Evolutionary conservation across 2,329 filamentous ascomycete genomes (phyloP), one percentile per base, ranked within the genome.

Genomic region (Penicillium brasilianum): DNA sequence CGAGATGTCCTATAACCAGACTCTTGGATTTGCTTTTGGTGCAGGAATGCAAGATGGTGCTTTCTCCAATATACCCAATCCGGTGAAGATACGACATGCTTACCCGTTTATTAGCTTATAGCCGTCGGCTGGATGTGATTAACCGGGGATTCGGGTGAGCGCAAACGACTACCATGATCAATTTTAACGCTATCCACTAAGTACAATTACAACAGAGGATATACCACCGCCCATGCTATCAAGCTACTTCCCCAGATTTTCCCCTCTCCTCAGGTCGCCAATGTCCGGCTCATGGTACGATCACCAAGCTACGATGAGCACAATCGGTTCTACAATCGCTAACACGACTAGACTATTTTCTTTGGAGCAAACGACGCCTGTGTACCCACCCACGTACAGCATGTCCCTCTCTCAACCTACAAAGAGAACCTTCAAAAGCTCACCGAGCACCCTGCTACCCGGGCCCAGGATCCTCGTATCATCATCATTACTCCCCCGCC

Each of bases 281-380:
- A 69, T 56, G 74, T 81, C 44, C 73, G 77, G 14, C 72, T 81
- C 37, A 77, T 82, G 77, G 80, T 81, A 73, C 54, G 64, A 43
- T 44, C 18, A n/a, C 37, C 36, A 22, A 28, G 18, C 39, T 8
- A 1, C 25, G 20, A 3, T 10, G 9, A 51, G n/a, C 16, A 25
- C 25, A 8, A 16, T 9, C 34, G 3, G 32, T 10, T 48, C 22
- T 16, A 20, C 16, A 9, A 36, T 28, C 32, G 56, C 57, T 66
- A 25, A 64, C 48, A 37, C 34, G 2, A 5, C 32, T 60, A 93
- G 90, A 81, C 90, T 41, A 78, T 97, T 60, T 89, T 96, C 66
- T 88, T 97, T 62, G 95, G 95, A 18, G 92, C 95, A 68, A 98
- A 99, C 74, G 95, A 98, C 77, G 89, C 94, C 3, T 88, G 88